Conservation (phyloP, 2,329 filamentous ascomycete genomes). For the Chrysosporium keratinophilum region DNA sequence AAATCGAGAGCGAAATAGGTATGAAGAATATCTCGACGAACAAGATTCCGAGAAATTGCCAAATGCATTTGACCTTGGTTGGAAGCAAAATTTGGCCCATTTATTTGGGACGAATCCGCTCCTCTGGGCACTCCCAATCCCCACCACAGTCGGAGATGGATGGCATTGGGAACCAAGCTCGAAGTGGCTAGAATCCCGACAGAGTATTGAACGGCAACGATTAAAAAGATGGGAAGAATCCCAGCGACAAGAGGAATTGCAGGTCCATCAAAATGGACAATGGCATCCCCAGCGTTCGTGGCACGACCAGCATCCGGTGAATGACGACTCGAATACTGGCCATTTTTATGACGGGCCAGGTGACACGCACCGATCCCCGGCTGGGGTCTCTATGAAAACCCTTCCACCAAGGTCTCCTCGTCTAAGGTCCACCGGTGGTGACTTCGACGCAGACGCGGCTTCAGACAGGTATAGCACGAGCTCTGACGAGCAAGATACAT, state of each 20-base stretch:
- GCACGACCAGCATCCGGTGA: slow-evolving; percentile 8
- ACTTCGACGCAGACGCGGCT: slow-evolving; percentile 22
- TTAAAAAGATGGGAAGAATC: slow-evolving; percentile 23
- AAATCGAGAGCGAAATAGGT: slow-evolving; percentile 55
- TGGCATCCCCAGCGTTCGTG: neutral
- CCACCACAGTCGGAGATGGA: slow-evolving; percentile 80
- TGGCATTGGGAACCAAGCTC: slow-evolving; percentile 86
- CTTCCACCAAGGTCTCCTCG: slow-evolving; percentile 32
- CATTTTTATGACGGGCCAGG: neutral
- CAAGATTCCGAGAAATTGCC: slow-evolving; percentile 78
- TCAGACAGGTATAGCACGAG: slow-evolving; percentile 18
- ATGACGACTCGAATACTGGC: neutral
- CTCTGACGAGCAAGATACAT: slow-evolving; percentile 13
- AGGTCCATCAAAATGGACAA: neutral
- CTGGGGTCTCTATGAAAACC: slow-evolving; percentile 37
- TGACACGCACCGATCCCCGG: slow-evolving; percentile 25
- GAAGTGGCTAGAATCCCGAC: slow-evolving; percentile 63
- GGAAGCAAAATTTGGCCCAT: slow-evolving; percentile 65
- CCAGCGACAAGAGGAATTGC: slow-evolving; percentile 25
- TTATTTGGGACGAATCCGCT: slow-evolving; percentile 65
- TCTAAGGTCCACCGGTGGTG: slow-evolving; percentile 27
- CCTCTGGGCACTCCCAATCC: slow-evolving; percentile 71
- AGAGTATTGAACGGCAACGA: slow-evolving; percentile 42
- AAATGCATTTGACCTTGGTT: slow-evolving; percentile 86
- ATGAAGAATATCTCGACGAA: slow-evolving; percentile 77